Evolutionary conservation across 2,329 filamentous ascomycete genomes (phyloP).

Genomic region (Verticillium isaacii): DNA sequence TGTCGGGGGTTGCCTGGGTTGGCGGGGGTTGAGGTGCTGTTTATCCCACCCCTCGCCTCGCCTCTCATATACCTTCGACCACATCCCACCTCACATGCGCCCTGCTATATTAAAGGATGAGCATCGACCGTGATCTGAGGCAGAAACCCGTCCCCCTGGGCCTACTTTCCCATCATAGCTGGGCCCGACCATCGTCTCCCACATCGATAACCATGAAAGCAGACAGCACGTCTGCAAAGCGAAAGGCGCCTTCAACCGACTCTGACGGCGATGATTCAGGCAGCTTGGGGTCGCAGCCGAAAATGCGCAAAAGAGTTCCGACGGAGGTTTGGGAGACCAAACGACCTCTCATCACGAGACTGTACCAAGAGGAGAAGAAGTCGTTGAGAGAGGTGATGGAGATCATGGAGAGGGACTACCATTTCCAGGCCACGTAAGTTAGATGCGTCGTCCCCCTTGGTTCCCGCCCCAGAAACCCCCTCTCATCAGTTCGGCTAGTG

Average conservation of each 20-base stretch:
- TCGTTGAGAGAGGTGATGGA: conserved; percentile 35
- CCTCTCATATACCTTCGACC: background rate
- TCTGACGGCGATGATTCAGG: conserved; percentile 23
- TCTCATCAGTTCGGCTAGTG: conserved; percentile 17
- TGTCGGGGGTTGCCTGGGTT: background rate
- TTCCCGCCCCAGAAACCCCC: background rate
- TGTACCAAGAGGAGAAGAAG: conserved; percentile 35
- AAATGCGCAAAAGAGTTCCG: conserved; percentile 23
- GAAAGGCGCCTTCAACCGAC: conserved; percentile 18
- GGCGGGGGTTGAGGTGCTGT: background rate
- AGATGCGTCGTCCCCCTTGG: background rate
- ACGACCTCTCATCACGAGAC: conserved; percentile 27
- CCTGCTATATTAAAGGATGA: background rate
- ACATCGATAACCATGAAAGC: background rate
- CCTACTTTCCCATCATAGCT: background rate
- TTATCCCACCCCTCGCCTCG: background rate
- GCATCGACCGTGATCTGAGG: background rate
- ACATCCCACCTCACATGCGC: background rate
- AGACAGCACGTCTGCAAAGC: conserved; percentile 5
- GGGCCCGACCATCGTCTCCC: background rate
- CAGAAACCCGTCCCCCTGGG: background rate
- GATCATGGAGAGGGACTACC: conserved; percentile 30
- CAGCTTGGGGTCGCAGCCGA: conserved; percentile 11
- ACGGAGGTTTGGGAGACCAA: conserved; percentile 27
- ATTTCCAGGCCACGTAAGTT: conserved; percentile 33